phyloP scores from a whole-genome alignment of 2,329 filamentous ascomycete genomes.

The Penicillium sp. region DNA sequence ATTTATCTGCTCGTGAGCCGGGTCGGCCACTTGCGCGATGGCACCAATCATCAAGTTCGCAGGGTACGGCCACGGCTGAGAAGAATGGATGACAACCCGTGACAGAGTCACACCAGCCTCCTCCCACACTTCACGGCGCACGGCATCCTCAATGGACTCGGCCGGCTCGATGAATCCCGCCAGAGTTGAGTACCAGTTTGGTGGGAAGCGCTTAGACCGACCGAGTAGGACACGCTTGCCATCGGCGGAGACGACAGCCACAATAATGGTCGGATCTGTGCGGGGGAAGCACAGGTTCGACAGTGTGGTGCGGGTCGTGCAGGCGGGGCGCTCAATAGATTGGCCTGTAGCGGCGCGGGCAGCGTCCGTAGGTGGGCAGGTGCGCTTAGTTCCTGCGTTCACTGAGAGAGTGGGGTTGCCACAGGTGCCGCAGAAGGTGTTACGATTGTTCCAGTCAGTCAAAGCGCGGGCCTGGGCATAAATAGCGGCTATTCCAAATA shows the following conservation, averaged over 20 bases:
- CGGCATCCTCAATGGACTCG: conserved; percentile 81
- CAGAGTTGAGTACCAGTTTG: conserved; percentile 83
- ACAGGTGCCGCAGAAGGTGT: conserved; percentile 88
- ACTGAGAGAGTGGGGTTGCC: conserved; percentile 70
- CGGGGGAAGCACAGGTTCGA: conserved; percentile 91
- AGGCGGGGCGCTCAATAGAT: conserved; percentile 59
- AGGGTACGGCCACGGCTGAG: conserved; percentile 86
- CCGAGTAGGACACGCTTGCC: conserved; percentile 78
- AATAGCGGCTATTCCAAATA: conserved; percentile 66
- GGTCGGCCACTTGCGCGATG: conserved; percentile 75
- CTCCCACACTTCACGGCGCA: conserved; percentile 82
- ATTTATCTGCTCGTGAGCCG: conserved; percentile 75
- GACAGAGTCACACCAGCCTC: conserved; percentile 76
- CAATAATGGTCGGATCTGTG: conserved; percentile 93
- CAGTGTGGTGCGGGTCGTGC: conserved; percentile 77
- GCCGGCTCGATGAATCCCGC: conserved; percentile 84
- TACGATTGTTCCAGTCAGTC: conserved; percentile 91
- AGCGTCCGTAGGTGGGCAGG: conserved; percentile 46
- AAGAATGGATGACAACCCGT: conserved; percentile 76
- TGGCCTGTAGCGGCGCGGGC: conserved; percentile 31
- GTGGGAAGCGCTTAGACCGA: conserved; percentile 79
- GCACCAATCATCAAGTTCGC: conserved; percentile 84
- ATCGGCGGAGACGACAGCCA: conserved; percentile 82
- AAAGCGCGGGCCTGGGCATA: conserved; percentile 87
- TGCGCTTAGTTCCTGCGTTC: conserved; percentile 47